Base-by-base conservation (phyloP, 208 protist species). In the Leishmania lainsoni region DNA sequence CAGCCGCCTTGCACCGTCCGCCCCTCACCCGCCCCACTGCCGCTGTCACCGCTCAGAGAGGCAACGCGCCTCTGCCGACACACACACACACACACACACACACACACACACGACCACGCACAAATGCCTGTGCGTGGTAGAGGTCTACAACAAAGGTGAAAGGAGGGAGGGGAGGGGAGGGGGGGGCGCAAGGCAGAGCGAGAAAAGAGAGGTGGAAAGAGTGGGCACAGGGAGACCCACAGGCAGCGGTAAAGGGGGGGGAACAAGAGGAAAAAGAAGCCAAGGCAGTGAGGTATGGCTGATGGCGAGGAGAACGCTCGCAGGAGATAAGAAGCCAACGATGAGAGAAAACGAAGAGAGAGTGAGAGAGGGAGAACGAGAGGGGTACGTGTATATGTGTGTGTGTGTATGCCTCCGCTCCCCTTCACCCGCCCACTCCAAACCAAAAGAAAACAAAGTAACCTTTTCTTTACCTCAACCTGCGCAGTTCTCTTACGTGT, bases 51-150 rank as follows among this genome's bases (percentile, higher is more conserved):
- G 42, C 45, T 51, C 6, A 17, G 9, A 73, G 39, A 26, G 8
- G 16, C 68, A 1, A 52, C 35, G 29, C 4, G 6, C 29, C 35
- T 26, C 20, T 61, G 14, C 56, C 12, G 20, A 61, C 56, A 61
- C 56, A 61, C 56, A 61, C 56, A 61, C 56, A 61, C 56, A 61
- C 56, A 61, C 56, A 61, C 56, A 61, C 56, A 61, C 56, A 35
- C 32, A 69, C 63, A 22, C 63, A 69, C 32, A 69, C 32, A 45
- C 4, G 56, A 17, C 56, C 42, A 45, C 42, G 42, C 42, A 45
- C 56, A 45, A 56, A 56, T 20, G 52, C 17, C 52, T 56, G 52
- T 56, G 52, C 52, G 10, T 0, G 17, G 52, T 20, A 56, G 52
- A 56, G 17, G 61, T 29, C n/a, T 22, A 79, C 42, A 69, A 42